Conservation (phyloP, 2,329 filamentous ascomycete genomes). For the Venturia effusa region DNA sequence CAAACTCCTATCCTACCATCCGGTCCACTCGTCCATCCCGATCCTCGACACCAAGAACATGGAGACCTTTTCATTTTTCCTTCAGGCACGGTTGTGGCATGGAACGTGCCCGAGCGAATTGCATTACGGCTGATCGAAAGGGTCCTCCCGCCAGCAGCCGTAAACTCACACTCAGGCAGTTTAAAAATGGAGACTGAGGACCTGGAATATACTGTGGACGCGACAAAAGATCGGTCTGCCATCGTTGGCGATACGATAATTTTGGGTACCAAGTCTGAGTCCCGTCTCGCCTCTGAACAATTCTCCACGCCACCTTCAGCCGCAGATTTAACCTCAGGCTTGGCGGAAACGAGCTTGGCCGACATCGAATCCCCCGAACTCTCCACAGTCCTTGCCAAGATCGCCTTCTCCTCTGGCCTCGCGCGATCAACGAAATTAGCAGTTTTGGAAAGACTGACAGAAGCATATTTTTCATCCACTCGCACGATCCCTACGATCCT, state of each 20-base stretch:
- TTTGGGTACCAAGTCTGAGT: slow-evolving; percentile 58
- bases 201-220: slow-evolving; percentile 74
- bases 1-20: slow-evolving; percentile 28
- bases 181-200: slow-evolving; percentile 84
- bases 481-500: slow-evolving; percentile 70
- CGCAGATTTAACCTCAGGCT: slow-evolving; percentile 10
- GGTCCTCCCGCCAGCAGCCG: slow-evolving; percentile 64
- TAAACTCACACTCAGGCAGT: slow-evolving; percentile 58
- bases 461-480: slow-evolving; percentile 78
- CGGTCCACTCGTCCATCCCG: slow-evolving; percentile 26
- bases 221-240: slow-evolving; percentile 57
- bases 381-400: slow-evolving; percentile 72
- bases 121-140: slow-evolving; percentile 59
- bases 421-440: slow-evolving; percentile 89
- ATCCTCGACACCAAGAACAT: slow-evolving; percentile 40
- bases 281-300: background rate
- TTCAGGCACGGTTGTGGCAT: slow-evolving; percentile 85
- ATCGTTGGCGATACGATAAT: slow-evolving; percentile 85
- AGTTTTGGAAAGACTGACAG: slow-evolving; percentile 74
- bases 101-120: slow-evolving; percentile 71
- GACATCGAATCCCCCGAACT: slow-evolving; percentile 24
- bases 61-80: slow-evolving; percentile 90
- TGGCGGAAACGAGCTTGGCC: slow-evolving; percentile 30
- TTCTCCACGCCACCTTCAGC: background rate
- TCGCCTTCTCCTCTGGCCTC: slow-evolving; percentile 90